Base-by-base conservation (phyloP, 805 yeast species). In the Diddensiella santjacobensis region DNA sequence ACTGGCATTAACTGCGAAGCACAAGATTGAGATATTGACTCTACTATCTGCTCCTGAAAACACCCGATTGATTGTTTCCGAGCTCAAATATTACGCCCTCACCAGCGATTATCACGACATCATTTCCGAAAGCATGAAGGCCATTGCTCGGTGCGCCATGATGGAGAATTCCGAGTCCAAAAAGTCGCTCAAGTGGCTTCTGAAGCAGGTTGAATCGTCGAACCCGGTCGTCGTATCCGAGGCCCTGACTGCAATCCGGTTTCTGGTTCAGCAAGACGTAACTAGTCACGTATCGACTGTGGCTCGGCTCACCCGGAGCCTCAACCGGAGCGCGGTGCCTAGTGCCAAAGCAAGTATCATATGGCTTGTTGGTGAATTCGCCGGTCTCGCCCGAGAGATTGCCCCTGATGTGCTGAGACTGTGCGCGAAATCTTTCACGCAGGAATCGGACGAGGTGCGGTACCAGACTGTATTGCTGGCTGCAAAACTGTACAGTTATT, bases 301-400 rank as follows among this genome's bases (percentile, higher is more conserved):
- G 11, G 71, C 79, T 24, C 74, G 75, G 45, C 67, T 87, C 15
- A 69, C 77, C 1, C 55, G 56, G 11, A 44, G 22, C 36, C 52
- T 45, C 22, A 53, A 38, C 33, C 44, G 8, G 22, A 48, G 26
- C 58, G 49, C 54, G 13, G 60, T 58, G 2, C 49, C 64, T 1
- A 53, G 68, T 15, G 95, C 98, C 0, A 79, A 81, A 55, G 88
- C 95, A 1, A 84, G 91, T 41, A 81, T 90, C 8, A 74, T 91
- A 4, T 93, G 98, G 98, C 72, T 91, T 6, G 76, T 91, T 45
- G 96, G 98, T 3, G 97, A 93, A 60, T 83, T 82, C 61, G 73
- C 83, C 0, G 64, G 62, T 13, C 58, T 67, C 23, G 72, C 71
- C 31, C 69, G 73, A 13, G 64, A 66, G 22, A 66, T 86, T 44